Evolutionary conservation across 495 filamentous ascomycete species (phyloP).

Genomic region (Xylaria telfairii): DNA sequence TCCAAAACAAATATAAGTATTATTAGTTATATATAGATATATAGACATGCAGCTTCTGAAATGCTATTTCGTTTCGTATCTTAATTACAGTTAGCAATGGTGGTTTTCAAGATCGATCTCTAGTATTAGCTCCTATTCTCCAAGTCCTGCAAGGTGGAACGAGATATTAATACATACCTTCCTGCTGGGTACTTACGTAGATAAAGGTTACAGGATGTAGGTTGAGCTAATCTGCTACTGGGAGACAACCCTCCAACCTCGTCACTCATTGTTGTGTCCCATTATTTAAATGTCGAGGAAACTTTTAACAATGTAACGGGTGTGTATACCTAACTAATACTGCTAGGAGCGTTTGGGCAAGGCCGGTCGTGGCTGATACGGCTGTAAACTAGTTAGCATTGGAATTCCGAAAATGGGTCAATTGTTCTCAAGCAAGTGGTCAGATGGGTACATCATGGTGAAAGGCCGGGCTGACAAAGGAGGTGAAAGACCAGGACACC

Average conservation of each 20-base stretch:
- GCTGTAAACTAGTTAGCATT: constrained; percentile 14
- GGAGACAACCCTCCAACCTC: not conserved
- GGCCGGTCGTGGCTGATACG: not conserved
- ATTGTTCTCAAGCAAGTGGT: not conserved
- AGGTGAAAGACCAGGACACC: constrained; percentile 1
- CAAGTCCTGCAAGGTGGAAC: not conserved
- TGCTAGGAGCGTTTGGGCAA: not conserved
- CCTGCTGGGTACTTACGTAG: not conserved
- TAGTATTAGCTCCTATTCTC: not conserved
- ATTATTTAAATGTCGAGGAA: not conserved
- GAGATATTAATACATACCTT: not conserved
- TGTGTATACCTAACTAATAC: not conserved
- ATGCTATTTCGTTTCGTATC: not conserved
- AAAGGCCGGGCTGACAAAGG: not conserved
- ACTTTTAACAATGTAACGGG: not conserved
- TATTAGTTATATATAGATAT: not conserved
- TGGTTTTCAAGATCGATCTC: not conserved
- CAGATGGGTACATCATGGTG: not conserved
- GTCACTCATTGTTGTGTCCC: not conserved
- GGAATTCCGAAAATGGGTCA: not conserved
- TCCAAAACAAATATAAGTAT: too few relatives aligned
- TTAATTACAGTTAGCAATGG: not conserved
- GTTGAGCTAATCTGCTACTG: not conserved
- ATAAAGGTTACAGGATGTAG: not conserved
- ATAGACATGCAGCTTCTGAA: not conserved